Evolutionary conservation across 106 monocot genomes (phyloP).

Genomic region (Ottelia alismoides): DNA sequence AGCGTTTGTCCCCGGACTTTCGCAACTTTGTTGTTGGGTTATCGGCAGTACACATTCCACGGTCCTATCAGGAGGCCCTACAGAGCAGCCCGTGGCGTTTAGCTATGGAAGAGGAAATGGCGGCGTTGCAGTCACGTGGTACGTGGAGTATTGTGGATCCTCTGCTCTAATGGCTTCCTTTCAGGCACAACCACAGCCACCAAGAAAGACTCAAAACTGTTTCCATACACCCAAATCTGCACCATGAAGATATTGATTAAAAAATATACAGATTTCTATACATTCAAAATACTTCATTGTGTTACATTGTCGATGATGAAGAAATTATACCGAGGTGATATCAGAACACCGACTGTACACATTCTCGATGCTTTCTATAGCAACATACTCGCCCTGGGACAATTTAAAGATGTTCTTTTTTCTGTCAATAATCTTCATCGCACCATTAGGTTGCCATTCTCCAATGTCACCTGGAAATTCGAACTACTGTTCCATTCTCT

Average conservation of each 20-base stretch:
- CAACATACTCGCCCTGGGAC: constrained; percentile 94
- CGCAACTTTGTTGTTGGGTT: no score
- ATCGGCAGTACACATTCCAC: no score
- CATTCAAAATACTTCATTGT: not conserved
- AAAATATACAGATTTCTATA: not conserved
- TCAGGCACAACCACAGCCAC: constrained; percentile 81
- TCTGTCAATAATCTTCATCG: constrained; percentile 98
- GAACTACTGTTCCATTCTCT: not conserved
- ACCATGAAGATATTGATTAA: not conserved
- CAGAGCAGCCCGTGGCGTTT: no score
- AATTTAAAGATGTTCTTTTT: constrained; percentile 98
- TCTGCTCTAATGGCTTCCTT: constrained; percentile 55
- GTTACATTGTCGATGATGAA: not conserved
- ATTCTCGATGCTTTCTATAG: constrained; percentile 75
- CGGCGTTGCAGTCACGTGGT: no score
- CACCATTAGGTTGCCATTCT: constrained; percentile 88
- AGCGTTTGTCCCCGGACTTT: no score
- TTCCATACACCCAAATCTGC: constrained; percentile 91
- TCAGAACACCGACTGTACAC: constrained; percentile 51
- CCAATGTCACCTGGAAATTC: constrained; percentile 79
- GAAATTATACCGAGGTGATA: constrained; percentile 33
- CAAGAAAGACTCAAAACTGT: constrained; percentile 86
- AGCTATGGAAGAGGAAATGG: no score
- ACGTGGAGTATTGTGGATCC: no score
- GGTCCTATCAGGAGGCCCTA: no score